phyloP scores from a whole-genome alignment of 345 rosid species.

The Raphanus sativus region DNA sequence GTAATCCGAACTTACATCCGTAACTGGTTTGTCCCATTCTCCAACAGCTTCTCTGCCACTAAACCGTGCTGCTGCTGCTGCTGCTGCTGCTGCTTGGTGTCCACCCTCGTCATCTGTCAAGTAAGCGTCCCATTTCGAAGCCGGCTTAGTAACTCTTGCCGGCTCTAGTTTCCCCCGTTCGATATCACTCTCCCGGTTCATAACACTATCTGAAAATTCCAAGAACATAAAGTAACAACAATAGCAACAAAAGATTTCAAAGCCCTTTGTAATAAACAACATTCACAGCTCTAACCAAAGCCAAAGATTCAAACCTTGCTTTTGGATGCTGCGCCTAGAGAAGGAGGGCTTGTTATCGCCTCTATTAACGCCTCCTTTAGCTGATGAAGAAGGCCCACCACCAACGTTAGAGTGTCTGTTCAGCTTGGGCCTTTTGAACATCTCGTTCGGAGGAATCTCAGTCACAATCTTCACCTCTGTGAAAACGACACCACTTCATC shows the following conservation, averaged over 20 bases:
- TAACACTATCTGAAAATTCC: constrained; percentile 8
- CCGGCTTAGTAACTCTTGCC: constrained; percentile 6
- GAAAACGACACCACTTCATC: neutral
- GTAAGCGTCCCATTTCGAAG: constrained; percentile 53
- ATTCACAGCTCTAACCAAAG: neutral
- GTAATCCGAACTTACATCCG: constrained; percentile 28
- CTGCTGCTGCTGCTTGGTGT: neutral
- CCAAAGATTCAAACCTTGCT: neutral
- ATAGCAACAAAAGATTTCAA: neutral
- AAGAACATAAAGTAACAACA: no score
- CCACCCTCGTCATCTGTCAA: constrained; percentile 36
- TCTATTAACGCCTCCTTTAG: neutral
- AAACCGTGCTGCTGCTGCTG: no score
- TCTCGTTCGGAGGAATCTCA: constrained; percentile 45
- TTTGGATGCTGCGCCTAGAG: constrained; percentile 27
- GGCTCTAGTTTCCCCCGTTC: neutral
- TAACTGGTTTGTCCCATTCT: neutral
- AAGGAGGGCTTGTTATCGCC: constrained; percentile 33
- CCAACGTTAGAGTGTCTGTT: no score
- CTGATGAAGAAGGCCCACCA: neutral
- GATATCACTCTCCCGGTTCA: neutral
- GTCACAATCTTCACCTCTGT: constrained; percentile 48
- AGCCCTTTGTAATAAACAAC: neutral
- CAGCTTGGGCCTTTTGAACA: constrained; percentile 60
- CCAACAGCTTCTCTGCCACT: neutral